Percentiles rank a stretch among this genome's conserved stretches.
These are phyloP conservation scores for Stachybotrys elegans DNA, from an alignment of 2,329 filamentous ascomycete species.

Conservation along the genomic window DNA sequence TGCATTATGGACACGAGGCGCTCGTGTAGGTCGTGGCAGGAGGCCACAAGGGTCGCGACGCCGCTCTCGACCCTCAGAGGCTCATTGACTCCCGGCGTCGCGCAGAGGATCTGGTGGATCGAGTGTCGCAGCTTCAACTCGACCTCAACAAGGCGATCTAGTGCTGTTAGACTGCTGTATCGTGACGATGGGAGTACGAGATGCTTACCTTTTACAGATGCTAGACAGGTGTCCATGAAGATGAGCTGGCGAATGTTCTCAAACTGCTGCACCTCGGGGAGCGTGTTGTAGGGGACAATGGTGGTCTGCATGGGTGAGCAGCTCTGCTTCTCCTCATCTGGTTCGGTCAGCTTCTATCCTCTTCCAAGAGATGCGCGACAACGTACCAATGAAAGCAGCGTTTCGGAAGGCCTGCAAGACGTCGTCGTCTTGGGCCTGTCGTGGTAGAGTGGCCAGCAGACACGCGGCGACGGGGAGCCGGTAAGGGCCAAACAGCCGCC, in stretches of 20 bases:
- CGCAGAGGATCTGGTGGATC: constrained; percentile 1
- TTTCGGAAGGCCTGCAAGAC: background rate
- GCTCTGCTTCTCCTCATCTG: background rate
- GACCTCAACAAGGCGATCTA: constrained; percentile 1
- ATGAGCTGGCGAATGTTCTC: constrained; percentile 1
- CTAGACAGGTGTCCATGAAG: background rate
- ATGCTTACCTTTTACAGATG: background rate
- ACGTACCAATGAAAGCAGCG: background rate
- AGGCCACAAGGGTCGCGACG: background rate
- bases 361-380: no score
- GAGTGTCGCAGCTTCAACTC: constrained; percentile 2
- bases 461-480: background rate
- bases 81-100: constrained; percentile 1
- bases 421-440: constrained; percentile 1
- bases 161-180: background rate
- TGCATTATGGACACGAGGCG: background rate
- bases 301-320: constrained; percentile 1
- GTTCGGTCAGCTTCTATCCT: background rate
- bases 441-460: background rate
- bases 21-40: background rate
- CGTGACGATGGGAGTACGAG: background rate
- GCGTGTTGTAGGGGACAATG: background rate
- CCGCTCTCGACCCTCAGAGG: background rate
- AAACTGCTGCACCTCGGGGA: constrained; percentile 2
- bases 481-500: background rate